Conservation (phyloP, 2,329 filamentous ascomycete species). For the Talaromyces marneffei region DNA sequence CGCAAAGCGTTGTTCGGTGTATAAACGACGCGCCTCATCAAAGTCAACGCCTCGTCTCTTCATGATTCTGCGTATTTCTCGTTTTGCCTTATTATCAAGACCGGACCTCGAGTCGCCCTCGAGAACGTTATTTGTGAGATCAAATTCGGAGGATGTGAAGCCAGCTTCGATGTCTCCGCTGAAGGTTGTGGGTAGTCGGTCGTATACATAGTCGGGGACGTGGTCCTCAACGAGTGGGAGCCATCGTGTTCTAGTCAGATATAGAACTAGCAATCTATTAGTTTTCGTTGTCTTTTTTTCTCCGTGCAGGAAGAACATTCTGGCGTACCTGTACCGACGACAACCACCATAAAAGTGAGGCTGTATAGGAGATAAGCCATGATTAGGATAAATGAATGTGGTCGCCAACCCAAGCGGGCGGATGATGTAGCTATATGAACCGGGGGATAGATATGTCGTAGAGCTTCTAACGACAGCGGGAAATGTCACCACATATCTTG, state of each 20-base stretch:
- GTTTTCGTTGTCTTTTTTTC: conserved; percentile 15
- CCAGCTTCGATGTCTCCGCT: conserved; percentile 81
- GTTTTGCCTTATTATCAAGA: conserved; percentile 72
- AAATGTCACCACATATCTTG: conserved; percentile 4
- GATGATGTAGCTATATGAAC: not conserved
- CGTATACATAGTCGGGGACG: conserved; percentile 64
- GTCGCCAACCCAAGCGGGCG: not conserved
- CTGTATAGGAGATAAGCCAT: conserved; percentile 82
- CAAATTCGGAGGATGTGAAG: conserved; percentile 75
- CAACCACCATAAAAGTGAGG: conserved; percentile 63
- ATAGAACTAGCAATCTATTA: conserved; percentile 52
- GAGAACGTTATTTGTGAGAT: conserved; percentile 73
- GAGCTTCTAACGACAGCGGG: conserved; percentile 1
- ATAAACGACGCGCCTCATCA: conserved; percentile 81
- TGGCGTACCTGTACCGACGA: conserved; percentile 63
- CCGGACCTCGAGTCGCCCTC: conserved; percentile 73
- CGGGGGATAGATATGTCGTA: not conserved
- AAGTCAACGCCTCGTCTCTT: conserved; percentile 75
- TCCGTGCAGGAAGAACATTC: conserved; percentile 2
- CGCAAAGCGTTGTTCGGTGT: conserved; percentile 78
- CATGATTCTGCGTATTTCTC: conserved; percentile 84
- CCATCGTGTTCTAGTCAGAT: conserved; percentile 76
- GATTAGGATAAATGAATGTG: conserved; percentile 17
- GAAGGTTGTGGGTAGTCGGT: conserved; percentile 71
- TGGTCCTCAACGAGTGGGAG: conserved; percentile 64